Percentiles rank a stretch among this genome's conserved stretches.
Conservation (phyloP, 495 filamentous ascomycete species). For the Chaetomium fimeti region DNA sequence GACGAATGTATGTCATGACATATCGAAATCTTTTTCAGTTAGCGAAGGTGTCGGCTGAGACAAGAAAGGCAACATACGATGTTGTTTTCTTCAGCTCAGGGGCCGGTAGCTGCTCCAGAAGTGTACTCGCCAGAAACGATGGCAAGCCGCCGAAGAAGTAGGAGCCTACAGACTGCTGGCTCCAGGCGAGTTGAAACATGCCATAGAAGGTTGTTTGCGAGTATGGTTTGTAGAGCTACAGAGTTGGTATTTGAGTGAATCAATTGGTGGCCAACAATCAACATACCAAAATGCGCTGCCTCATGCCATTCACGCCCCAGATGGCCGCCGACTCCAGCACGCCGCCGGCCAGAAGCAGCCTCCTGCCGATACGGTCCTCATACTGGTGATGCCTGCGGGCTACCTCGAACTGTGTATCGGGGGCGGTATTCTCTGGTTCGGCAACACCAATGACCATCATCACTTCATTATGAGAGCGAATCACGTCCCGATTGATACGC, state of each 20-base stretch:
- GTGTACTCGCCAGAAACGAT: slow-evolving; percentile 30
- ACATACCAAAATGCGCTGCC: slow-evolving; percentile 51
- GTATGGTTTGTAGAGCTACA: slow-evolving; percentile 50
- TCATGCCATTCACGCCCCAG: slow-evolving; percentile 54
- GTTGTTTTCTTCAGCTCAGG: slow-evolving; percentile 5
- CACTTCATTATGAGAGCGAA: slow-evolving; percentile 58
- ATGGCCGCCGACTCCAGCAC: slow-evolving; percentile 43
- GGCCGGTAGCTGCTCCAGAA: slow-evolving; percentile 23
- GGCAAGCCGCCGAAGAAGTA: slow-evolving; percentile 38
- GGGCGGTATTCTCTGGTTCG: slow-evolving; percentile 43
- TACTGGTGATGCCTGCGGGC: slow-evolving; percentile 37
- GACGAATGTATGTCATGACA: slow-evolving; percentile 37
- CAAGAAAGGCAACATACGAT: not conserved
- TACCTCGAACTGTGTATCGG: slow-evolving; percentile 33
- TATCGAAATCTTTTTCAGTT: slow-evolving; percentile 30
- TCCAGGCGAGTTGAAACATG: slow-evolving; percentile 34
- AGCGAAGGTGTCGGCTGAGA: not conserved
- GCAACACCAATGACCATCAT: slow-evolving; percentile 56
- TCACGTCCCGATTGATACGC: slow-evolving; percentile 49
- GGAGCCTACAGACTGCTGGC: slow-evolving; percentile 32
- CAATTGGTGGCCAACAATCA: not conserved
- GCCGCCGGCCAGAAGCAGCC: slow-evolving; percentile 39
- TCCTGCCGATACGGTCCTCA: slow-evolving; percentile 42
- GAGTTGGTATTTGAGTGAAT: not conserved
- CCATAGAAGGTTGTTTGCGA: slow-evolving; percentile 41